Base-by-base conservation (phyloP, 2,329 filamentous ascomycete species). In the Tolypocladium tropicale region DNA sequence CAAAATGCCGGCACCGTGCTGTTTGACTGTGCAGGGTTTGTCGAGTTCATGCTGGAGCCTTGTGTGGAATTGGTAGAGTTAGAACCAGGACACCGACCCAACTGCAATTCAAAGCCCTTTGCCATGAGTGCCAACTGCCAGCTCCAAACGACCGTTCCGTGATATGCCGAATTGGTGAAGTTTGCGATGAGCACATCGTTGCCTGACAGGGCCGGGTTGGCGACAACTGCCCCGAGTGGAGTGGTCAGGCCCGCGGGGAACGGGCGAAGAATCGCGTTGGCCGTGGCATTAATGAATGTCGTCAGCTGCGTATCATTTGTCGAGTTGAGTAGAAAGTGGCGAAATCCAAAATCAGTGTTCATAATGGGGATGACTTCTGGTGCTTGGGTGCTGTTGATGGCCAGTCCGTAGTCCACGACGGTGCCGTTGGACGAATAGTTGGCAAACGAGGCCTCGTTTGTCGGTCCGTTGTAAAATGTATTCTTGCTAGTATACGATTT, bases 81-180 rank as follows among this genome's bases (percentile, higher is more conserved):
- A 3, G 41, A 37, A 14, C 57, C 25, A 33, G 46, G 64, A 32
- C 82, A 87, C 2, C 82, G 73, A 1, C 64, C 74, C 6, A 86
- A 72, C 61, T 86, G 83, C 2, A 74, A 67, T 56, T 83, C 77
- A 0, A 87, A 66, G 0, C 84, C 83, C 11, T 76, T 76, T 0
- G 79, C 83, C 78, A 86, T 84, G 76, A 86, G 84, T 0, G 82
- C 77, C 4, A 86, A 69, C 55, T 81, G 83, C 82, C 82, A 87
- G 49, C 76, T 77, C 83, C 82, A 86, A 1, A 87, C 73, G 0
- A 88, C 83, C 0, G 83, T 84, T 0, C 82, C 83, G 56, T 86
- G 83, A 41, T 70, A 87, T 0, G 78, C 80, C 3, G 72, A 71
- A n/a, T 76, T 80, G 1, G 79, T 80, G 59, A 78, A 86, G 53